Conservation (phyloP, 2,329 filamentous ascomycete genomes). For the Colletotrichum chrysophilum region DNA sequence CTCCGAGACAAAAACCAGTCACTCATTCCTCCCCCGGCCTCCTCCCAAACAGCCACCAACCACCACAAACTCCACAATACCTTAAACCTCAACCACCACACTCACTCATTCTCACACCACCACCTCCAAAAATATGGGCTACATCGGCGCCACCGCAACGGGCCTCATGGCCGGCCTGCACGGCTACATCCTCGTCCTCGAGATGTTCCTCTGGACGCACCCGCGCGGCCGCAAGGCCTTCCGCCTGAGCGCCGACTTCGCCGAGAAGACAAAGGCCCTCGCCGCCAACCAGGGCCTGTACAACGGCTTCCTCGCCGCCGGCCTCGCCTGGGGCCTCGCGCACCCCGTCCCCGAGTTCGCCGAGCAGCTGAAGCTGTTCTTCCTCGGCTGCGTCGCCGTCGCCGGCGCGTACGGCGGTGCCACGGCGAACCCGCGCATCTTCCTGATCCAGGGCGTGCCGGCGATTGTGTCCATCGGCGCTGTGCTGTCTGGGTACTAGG, state of each 20-base stretch:
- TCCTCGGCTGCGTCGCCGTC: constrained; percentile 48
- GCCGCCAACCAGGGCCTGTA: constrained; percentile 59
- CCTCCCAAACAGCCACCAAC: background rate
- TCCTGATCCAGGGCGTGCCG: constrained; percentile 48
- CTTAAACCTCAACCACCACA: background rate
- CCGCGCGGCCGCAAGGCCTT: constrained; percentile 51
- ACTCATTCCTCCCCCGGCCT: background rate
- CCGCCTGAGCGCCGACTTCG: constrained; percentile 47
- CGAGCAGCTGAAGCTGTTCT: constrained; percentile 51
- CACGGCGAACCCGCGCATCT: constrained; percentile 45
- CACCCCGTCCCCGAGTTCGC: constrained; percentile 48
- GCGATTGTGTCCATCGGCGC: constrained; percentile 33
- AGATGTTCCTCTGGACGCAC: constrained; percentile 56
- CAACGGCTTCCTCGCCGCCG: constrained; percentile 58
- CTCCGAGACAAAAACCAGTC: background rate
- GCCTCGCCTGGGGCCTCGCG: constrained; percentile 50
- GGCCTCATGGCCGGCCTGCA: constrained; percentile 46
- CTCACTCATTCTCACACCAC: background rate
- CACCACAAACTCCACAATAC: background rate
- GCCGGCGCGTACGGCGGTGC: constrained; percentile 51
- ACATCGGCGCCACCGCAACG: constrained; percentile 38
- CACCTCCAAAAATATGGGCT: constrained; percentile 30
- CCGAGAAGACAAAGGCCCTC: constrained; percentile 46
- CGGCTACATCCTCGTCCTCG: constrained; percentile 53
- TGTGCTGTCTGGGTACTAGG: constrained; percentile 29